Evolutionary conservation across 176 grass and related monocot genomes (phyloP).

Genomic region (Zea luxurians): DNA sequence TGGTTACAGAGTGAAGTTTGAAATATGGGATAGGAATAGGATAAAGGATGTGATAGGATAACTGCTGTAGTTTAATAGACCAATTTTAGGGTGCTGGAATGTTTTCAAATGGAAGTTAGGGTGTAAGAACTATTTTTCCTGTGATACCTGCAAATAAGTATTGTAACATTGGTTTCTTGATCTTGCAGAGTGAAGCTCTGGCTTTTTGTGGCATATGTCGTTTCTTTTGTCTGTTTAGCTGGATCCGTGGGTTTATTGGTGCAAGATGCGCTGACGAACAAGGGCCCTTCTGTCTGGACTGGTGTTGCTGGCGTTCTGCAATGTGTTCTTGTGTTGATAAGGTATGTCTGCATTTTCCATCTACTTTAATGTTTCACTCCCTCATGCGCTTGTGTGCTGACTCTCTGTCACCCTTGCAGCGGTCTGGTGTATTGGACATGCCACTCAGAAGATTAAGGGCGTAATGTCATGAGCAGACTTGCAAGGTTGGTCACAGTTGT

Average conservation of each 20-base stretch:
- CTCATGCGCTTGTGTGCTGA: background rate
- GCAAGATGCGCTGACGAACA: slow-evolving; percentile 77
- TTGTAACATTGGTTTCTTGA: slow-evolving; percentile 30
- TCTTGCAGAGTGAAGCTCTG: slow-evolving; percentile 81
- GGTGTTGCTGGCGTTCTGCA: slow-evolving; percentile 88
- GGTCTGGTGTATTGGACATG: slow-evolving; percentile 89
- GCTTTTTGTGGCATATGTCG: slow-evolving; percentile 92
- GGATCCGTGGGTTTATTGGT: slow-evolving; percentile 81
- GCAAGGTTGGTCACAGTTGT: slow-evolving; percentile 1
- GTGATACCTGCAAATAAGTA: background rate
- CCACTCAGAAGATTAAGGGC: slow-evolving; percentile 60
- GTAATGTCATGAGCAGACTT: background rate
- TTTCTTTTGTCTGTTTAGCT: slow-evolving; percentile 86
- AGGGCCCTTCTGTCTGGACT: slow-evolving; percentile 73
- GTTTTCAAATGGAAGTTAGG: background rate
- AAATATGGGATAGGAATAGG: no score
- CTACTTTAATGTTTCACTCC: background rate
- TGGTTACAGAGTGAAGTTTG: no score
- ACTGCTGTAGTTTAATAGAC: background rate
- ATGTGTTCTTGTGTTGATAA: slow-evolving; percentile 86
- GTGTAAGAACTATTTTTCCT: background rate
- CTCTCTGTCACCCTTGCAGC: slow-evolving; percentile 43
- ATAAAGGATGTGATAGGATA: background rate
- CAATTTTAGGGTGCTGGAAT: background rate
- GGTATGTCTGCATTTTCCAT: slow-evolving; percentile 44